Evolutionary conservation across 106 monocot species (phyloP).

Genomic region (Dendrobium nobile): DNA sequence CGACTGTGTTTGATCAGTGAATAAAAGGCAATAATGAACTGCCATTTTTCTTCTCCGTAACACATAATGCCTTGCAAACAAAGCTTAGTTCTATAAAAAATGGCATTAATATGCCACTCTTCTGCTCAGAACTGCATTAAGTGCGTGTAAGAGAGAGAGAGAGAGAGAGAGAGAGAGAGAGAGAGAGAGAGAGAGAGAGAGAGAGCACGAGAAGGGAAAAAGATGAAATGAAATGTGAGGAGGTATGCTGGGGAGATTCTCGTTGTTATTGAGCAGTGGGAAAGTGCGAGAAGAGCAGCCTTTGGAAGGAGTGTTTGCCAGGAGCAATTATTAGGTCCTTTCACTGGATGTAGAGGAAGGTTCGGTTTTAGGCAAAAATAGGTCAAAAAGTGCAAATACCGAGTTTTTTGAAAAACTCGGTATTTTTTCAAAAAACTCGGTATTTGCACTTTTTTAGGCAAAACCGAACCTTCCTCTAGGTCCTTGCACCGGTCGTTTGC

Average conservation of each 20-base stretch:
- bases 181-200: neutral
- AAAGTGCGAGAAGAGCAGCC: constrained; percentile 10
- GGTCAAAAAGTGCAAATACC: too few relatives aligned
- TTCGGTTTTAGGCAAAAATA: too few relatives aligned
- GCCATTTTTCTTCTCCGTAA: neutral
- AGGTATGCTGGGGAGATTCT: neutral
- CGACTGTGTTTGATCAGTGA: neutral
- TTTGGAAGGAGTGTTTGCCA: constrained; percentile 5
- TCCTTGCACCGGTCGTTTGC: too few relatives aligned
- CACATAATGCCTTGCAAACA: neutral
- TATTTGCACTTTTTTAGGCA: too few relatives aligned
- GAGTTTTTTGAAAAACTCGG: too few relatives aligned
- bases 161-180: constrained; percentile 4
- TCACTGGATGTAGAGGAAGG: too few relatives aligned
- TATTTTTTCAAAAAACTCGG: too few relatives aligned
- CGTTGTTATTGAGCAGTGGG: constrained; percentile 8
- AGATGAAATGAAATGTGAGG: neutral
- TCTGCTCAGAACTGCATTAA: neutral
- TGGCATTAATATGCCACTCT: neutral
- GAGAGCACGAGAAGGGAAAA: neutral
- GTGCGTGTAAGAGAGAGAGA: neutral
- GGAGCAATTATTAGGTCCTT: too few relatives aligned
- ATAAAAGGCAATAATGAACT: neutral
- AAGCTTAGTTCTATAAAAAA: too few relatives aligned
- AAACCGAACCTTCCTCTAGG: too few relatives aligned